Evolutionary conservation across 352 stramenopile species (phyloP).

Genomic region (Globisporangium recalcitrans): DNA sequence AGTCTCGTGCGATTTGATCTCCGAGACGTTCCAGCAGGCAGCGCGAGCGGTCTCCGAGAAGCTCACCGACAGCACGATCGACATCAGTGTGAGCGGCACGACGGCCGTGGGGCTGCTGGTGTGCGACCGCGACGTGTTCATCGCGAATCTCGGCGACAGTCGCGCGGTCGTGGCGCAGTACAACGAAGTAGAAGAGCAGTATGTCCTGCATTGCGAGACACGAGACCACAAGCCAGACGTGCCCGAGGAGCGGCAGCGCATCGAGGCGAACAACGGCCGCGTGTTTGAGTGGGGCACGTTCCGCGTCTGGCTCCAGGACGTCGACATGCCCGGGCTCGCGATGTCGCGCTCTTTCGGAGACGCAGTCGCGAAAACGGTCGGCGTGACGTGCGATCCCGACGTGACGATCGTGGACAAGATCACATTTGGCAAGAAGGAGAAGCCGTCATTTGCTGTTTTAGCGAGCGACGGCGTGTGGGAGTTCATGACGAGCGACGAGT

Average conservation of each 20-base stretch:
- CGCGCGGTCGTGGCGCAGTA: conserved; percentile 53
- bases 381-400: conserved; percentile 68
- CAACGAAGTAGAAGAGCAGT: conserved; percentile 25
- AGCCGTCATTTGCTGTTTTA: conserved; percentile 59
- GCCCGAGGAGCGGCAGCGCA: conserved; percentile 56
- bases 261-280: conserved; percentile 63
- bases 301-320: conserved; percentile 81
- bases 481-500: conserved; percentile 73
- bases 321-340: conserved; percentile 78
- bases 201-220: conserved; percentile 57
- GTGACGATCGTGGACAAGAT: conserved; percentile 43
- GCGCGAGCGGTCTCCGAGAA: conserved; percentile 32
- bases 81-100: conserved; percentile 75
- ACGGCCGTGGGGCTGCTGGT: conserved; percentile 66
- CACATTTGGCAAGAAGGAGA: conserved; percentile 17
- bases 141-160: conserved; percentile 74
- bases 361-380: conserved; percentile 69
- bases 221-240: conserved; percentile 80
- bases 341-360: conserved; percentile 85
- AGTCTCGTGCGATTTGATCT: conserved; percentile 37
- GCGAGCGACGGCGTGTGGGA: conserved; percentile 85
- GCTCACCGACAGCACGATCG: conserved; percentile 45
- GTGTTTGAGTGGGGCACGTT: conserved; percentile 79
- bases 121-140: conserved; percentile 51
- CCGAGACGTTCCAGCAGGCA: conserved; percentile 49